A percentile compares a stretch with the other conserved stretches of the same genome.
These are phyloP conservation scores for Penicillium thymicola DNA, from an alignment of 2,329 filamentous ascomycete species.

Conservation along the genomic window DNA sequence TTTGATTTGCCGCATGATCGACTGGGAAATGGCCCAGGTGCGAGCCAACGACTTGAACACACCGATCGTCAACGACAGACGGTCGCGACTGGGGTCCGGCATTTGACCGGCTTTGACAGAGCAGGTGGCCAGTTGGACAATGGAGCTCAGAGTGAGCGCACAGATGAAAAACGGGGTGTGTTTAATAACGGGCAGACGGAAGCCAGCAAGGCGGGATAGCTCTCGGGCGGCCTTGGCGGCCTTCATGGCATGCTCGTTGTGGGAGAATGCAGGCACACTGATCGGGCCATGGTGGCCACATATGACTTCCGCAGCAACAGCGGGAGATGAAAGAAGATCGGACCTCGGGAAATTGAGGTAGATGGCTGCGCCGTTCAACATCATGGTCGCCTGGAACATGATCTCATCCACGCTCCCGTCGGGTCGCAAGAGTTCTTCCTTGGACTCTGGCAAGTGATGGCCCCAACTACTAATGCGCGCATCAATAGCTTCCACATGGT, in stretches of 20 bases:
- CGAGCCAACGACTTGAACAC: conserved; percentile 66
- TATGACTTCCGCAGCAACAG: conserved; percentile 48
- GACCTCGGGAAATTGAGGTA: conserved; percentile 77
- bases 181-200: conserved; percentile 56
- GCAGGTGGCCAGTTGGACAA: conserved; percentile 80
- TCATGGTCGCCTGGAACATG: conserved; percentile 88
- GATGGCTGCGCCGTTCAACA: conserved; percentile 62
- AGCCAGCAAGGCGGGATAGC: conserved; percentile 70
- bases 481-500: conserved; percentile 60
- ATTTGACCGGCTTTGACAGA: conserved; percentile 56
- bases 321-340: conserved; percentile 60
- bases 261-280: conserved; percentile 40
- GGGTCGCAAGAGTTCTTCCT: conserved; percentile 65
- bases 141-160: conserved; percentile 71
- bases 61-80: conserved; percentile 74
- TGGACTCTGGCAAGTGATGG: conserved; percentile 70
- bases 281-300: conserved; percentile 41
- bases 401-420: conserved; percentile 78
- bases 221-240: conserved; percentile 75
- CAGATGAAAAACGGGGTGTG: conserved; percentile 86
- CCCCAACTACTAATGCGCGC: conserved; percentile 68
- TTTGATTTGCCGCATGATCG: conserved; percentile 69
- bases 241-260: conserved; percentile 66
- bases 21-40: conserved; percentile 70
- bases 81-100: conserved; percentile 60